A percentile compares a stretch with the other conserved stretches of the same genome.
Evolutionary conservation across 106 monocot species (phyloP).

Genomic region (Acorus gramineus): DNA sequence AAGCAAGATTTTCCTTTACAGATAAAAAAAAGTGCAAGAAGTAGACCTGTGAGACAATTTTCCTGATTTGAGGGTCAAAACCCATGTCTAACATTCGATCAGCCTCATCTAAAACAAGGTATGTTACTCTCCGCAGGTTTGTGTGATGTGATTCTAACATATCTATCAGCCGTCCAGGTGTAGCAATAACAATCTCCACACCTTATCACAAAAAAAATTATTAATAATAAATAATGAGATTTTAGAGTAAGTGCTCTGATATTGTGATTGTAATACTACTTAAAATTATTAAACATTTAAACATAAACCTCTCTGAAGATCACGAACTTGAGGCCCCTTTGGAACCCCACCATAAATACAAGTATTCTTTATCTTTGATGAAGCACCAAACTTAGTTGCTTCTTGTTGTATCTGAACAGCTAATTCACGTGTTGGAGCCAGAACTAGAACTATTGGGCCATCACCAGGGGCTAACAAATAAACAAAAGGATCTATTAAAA

Average conservation of each 20-base stretch:
- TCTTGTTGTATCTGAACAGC: slow-evolving; percentile 98
- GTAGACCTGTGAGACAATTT: slow-evolving; percentile 83
- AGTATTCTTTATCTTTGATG: slow-evolving; percentile 92
- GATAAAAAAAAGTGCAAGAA: slow-evolving; percentile 1
- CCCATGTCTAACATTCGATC: slow-evolving; percentile 99
- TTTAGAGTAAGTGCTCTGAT: slow-evolving; percentile 4
- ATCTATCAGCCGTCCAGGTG: slow-evolving; percentile 95
- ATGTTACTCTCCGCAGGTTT: slow-evolving; percentile 90
- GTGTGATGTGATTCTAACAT: slow-evolving; percentile 98
- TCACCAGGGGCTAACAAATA: slow-evolving; percentile 69
- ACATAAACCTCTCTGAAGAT: slow-evolving; percentile 87
- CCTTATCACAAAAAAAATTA: slow-evolving; percentile 31
- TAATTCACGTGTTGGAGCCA: slow-evolving; percentile 94
- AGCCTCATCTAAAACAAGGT: slow-evolving; percentile 97
- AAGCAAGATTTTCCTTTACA: too few species aligned
- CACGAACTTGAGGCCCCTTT: slow-evolving; percentile 94
- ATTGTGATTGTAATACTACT: neutral
- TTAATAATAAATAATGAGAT: neutral
- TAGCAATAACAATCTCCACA: slow-evolving; percentile 98
- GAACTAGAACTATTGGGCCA: slow-evolving; percentile 90
- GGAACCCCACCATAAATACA: slow-evolving; percentile 99
- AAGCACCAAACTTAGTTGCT: slow-evolving; percentile 88
- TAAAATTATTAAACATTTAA: neutral
- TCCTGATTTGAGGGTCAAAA: slow-evolving; percentile 97
- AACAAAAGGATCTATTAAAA: neutral